These are phyloP conservation scores for Eutrema yunnanense DNA, from an alignment of 345 rosid species.

Conservation along the genomic window DNA sequence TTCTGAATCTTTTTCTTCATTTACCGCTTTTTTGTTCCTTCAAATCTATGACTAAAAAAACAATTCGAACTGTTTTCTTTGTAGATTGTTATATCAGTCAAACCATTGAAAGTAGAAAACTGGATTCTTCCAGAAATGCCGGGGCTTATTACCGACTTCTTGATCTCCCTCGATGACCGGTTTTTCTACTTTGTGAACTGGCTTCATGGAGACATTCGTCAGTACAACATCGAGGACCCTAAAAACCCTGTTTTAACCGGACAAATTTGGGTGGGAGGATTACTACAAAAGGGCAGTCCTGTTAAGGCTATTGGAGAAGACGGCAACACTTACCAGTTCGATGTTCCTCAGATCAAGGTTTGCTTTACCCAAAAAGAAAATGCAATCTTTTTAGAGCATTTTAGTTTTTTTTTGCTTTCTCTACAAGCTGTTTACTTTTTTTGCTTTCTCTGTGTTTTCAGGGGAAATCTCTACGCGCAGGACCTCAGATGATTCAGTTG, in stretches of 20 bases:
- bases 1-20: background rate
- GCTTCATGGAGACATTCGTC: conserved; percentile 92
- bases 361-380: background rate
- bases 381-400: background rate
- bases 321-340: conserved; percentile 51
- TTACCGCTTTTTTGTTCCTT: background rate
- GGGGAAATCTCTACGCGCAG: conserved; percentile 69
- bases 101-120: conserved; percentile 74
- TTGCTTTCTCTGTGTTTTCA: background rate
- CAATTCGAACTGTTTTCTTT: background rate
- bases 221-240: conserved; percentile 76
- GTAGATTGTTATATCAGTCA: conserved; percentile 60
- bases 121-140: conserved; percentile 95
- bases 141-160: conserved; percentile 71
- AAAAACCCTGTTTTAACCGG: conserved; percentile 61
- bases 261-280: conserved; percentile 74
- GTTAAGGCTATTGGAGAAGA: conserved; percentile 53
- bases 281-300: conserved; percentile 58
- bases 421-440: background rate
- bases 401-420: background rate
- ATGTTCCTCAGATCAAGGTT: conserved; percentile 71
- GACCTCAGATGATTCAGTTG: conserved; percentile 84
- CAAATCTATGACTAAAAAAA: background rate
- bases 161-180: conserved; percentile 80
- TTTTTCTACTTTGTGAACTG: conserved; percentile 77